phyloP scores from a whole-genome alignment of 202 grass and related monocot genomes.

The Carex arenaria region DNA sequence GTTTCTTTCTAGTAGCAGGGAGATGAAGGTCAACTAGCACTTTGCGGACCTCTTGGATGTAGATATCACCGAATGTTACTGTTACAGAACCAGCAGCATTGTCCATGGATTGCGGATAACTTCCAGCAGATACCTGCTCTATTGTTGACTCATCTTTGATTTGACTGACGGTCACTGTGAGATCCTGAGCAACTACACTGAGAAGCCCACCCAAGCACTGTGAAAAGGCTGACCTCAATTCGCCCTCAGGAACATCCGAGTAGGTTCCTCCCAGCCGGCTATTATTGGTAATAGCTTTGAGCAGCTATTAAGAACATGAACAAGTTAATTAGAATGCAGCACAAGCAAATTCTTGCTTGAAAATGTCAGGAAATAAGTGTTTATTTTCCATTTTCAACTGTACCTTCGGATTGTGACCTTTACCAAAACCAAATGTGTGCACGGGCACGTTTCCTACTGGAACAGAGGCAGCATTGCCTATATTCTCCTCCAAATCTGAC shows the following conservation, averaged over 20 bases:
- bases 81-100: neutral
- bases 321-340: neutral
- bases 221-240: slow-evolving; percentile 2
- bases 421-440: slow-evolving; percentile 27
- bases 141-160: neutral
- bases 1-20: too few relatives aligned
- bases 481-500: slow-evolving; percentile 8
- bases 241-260: neutral
- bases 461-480: neutral
- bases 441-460: neutral
- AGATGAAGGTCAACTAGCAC: too few relatives aligned
- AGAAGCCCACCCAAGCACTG: slow-evolving; percentile 18
- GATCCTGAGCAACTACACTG: slow-evolving; percentile 17
- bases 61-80: neutral
- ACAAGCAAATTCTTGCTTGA: too few relatives aligned
- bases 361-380: neutral
- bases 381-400: neutral
- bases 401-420: neutral
- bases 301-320: neutral
- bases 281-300: neutral
- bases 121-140: neutral
- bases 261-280: slow-evolving; percentile 19
- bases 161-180: neutral
- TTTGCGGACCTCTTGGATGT: too few relatives aligned
- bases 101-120: neutral